Evolutionary conservation across 148 eudicot genomes (phyloP).

Genomic region (Spergularia bocconei): DNA sequence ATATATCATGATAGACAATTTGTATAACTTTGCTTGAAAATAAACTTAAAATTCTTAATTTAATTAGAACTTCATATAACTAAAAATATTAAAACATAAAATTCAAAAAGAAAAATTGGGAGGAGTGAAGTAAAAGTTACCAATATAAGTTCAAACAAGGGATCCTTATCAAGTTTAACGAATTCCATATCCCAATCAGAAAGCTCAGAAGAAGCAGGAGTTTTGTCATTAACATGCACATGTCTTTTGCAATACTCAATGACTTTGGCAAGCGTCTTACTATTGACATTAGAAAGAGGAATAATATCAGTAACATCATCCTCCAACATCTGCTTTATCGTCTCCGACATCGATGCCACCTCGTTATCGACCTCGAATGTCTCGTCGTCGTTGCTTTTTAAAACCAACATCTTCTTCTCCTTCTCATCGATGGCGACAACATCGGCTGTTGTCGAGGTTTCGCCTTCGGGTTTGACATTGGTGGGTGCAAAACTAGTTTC

Average conservation of each 20-base stretch:
- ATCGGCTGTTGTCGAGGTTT: neutral
- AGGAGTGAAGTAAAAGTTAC: too few species aligned
- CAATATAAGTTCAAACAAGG: too few species aligned
- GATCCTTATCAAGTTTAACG: neutral
- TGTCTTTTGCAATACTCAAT: conserved; percentile 41
- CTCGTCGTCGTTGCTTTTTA: conserved; percentile 17
- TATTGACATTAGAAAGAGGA: conserved; percentile 35
- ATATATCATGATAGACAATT: too few species aligned
- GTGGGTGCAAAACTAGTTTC: too few species aligned
- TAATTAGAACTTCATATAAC: too few species aligned
- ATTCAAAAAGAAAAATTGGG: too few species aligned
- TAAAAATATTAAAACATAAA: too few species aligned
- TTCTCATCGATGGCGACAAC: too few species aligned
- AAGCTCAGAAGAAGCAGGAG: neutral
- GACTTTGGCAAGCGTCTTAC: conserved; percentile 19
- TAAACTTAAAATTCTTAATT: too few species aligned
- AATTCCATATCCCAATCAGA: neutral
- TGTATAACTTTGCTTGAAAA: too few species aligned
- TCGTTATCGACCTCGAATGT: conserved; percentile 31
- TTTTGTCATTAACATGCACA: neutral
- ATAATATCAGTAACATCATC: conserved; percentile 19
- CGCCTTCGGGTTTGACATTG: too few species aligned
- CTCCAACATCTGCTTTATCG: conserved; percentile 31
- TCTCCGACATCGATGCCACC: conserved; percentile 29
- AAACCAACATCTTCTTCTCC: neutral